Base-by-base conservation (phyloP, 2,329 filamentous ascomycete genomes). In the Cladophialophora carrionii region DNA sequence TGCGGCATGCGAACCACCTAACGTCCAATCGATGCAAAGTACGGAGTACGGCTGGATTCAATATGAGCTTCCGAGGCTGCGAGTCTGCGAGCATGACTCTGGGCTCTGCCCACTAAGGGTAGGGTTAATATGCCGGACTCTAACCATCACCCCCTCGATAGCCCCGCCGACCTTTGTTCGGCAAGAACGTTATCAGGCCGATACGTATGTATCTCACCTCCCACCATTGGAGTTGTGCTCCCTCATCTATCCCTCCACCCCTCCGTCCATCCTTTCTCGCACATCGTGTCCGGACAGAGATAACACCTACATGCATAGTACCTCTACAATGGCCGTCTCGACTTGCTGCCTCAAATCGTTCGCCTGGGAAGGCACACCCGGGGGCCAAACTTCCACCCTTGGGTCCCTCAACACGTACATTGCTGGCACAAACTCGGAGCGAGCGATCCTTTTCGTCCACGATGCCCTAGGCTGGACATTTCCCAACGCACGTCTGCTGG, bases 401-500 rank as follows among this genome's bases (percentile, higher is more conserved):
- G 76, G 69, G 22, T 73, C 74, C 20, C 69, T 79, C 17, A 64
- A 73, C 24, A 78, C 77, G 14, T 81, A 81, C 68, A 71, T 81
- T 22, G 73, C 80, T 17, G 79, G 67, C 76, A 78, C 20, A 72
- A 77, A 63, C 70, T 73, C 60, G 73, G 74, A 34, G 74, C 73
- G 17, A 77, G 76, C 76, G 4, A 74, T 83, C 53, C 74, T 84
- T 57, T 77, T 84, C 64, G 73, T 84, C 61, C 71, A 74, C 54
- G 79, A 82, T 68, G 78, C 83, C 71, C 81, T 81, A 62, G 80
- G 81, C 62, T 82, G 76, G 77, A 77, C 76, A 9, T 76, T 82
- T 49, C 70, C 73, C 37, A 82, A 82, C 71, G 71, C 76, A 51
- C 76, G 80, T 31, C 67, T 83, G 8, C 72, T 82, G 10, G 80